Percentiles rank a stretch among this genome's conserved stretches.
These are phyloP conservation scores for Tolypocladium guangdongense DNA, from an alignment of 2,329 filamentous ascomycete species.

Conservation along the genomic window DNA sequence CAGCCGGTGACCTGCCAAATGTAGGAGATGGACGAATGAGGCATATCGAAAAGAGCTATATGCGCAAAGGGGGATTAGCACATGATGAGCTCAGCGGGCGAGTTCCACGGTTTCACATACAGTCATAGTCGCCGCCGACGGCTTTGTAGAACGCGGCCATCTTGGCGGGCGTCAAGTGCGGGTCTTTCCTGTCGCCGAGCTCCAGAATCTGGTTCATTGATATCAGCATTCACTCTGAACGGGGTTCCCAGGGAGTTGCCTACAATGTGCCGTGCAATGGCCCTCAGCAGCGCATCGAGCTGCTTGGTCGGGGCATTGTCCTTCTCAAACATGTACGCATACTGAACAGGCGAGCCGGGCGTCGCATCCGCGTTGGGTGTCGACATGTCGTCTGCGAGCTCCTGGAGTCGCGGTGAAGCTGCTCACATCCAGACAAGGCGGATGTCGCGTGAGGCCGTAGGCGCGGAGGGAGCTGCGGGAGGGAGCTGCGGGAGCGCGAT, in stretches of 20 bases:
- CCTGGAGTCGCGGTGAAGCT: background rate
- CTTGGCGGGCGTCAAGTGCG: slow-evolving; percentile 52
- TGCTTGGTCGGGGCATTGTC: slow-evolving; percentile 58
- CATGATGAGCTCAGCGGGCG: background rate
- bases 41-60: slow-evolving; percentile 63
- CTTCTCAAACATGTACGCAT: slow-evolving; percentile 57
- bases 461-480: background rate
- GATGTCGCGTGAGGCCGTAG: background rate
- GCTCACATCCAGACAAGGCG: background rate
- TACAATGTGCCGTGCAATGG: slow-evolving; percentile 62
- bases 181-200: slow-evolving; percentile 45
- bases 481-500: background rate
- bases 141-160: slow-evolving; percentile 66
- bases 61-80: background rate
- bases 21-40: slow-evolving; percentile 67
- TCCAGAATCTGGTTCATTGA: slow-evolving; percentile 34
- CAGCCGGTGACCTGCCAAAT: slow-evolving; percentile 90
- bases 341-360: slow-evolving; percentile 25
- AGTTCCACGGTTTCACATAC: slow-evolving; percentile 23
- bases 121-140: slow-evolving; percentile 66
- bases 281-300: slow-evolving; percentile 56
- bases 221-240: background rate
- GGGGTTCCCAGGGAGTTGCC: slow-evolving; percentile 15
- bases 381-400: slow-evolving; percentile 8
- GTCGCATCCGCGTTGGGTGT: slow-evolving; percentile 11